Conservation (phyloP, 768 basidiomycete species). For the Bullera alba region DNA sequence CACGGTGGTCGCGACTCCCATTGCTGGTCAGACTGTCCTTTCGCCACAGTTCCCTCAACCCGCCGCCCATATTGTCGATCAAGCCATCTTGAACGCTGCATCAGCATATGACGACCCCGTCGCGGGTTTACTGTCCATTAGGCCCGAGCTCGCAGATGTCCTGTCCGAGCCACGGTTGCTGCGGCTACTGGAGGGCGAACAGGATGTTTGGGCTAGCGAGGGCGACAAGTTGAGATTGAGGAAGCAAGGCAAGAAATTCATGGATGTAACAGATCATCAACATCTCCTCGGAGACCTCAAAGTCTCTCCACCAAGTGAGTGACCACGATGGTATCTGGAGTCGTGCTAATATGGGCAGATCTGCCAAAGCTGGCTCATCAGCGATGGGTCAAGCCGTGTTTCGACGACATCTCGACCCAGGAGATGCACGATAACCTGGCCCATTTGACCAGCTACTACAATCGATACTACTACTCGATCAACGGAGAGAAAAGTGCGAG, state of each 20-base stretch:
- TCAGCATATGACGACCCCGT: conserved; percentile 16
- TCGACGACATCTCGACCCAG: conserved; percentile 10
- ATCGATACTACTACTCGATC: conserved; percentile 20
- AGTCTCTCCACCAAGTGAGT: background rate
- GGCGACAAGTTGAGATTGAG: conserved; percentile 25
- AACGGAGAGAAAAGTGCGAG: conserved; percentile 10
- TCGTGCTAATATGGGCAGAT: conserved; percentile 9
- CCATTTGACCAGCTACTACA: conserved; percentile 19
- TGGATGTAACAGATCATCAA: conserved; percentile 22
- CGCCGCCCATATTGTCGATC: conserved; percentile 3
- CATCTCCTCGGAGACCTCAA: background rate
- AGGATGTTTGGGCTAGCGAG: conserved; percentile 21
- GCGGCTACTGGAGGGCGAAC: conserved; percentile 7
- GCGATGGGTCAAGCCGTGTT: conserved; percentile 10
- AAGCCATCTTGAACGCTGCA: conserved; percentile 3
- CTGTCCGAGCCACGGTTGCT: conserved; percentile 17
- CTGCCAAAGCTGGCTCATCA: conserved; percentile 20
- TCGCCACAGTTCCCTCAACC: no score
- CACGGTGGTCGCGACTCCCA: no score
- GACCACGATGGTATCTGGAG: background rate
- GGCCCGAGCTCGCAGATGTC: conserved; percentile 7
- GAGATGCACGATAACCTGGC: conserved; percentile 17
- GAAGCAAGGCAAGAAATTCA: conserved; percentile 17
- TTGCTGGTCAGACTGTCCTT: no score
- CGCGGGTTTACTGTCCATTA: conserved; percentile 7